Evolutionary conservation across 169 alveolate species (phyloP).

Genomic region (Eimeria maxima): DNA sequence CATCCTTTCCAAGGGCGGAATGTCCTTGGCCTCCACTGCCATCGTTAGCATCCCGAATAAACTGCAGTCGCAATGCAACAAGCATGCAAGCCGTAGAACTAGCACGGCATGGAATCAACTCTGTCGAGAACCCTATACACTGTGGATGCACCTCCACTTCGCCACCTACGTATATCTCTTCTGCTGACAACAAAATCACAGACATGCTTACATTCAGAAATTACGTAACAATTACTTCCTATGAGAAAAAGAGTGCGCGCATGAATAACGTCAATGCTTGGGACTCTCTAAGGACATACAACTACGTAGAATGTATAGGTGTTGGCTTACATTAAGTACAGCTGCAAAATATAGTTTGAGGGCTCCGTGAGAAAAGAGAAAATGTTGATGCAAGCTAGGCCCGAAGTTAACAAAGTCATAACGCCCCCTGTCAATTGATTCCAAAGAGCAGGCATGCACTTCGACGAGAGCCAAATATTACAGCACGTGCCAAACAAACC

Average conservation of each 20-base stretch:
- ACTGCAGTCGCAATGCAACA: conserved; percentile 44
- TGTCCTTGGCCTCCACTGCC: conserved; percentile 80
- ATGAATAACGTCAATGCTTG: background rate
- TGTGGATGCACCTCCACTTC: background rate
- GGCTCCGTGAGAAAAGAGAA: conserved; percentile 59
- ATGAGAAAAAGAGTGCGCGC: background rate
- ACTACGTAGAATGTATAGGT: background rate
- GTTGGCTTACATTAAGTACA: conserved; percentile 68
- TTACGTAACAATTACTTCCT: background rate
- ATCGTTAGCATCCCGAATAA: conserved; percentile 74
- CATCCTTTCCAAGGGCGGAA: conserved; percentile 68
- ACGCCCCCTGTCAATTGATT: conserved; percentile 52
- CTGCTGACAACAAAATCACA: background rate
- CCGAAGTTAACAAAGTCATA: conserved; percentile 24
- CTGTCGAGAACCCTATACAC: background rate
- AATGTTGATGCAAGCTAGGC: conserved; percentile 60
- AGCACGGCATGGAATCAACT: background rate
- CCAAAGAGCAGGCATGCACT: background rate
- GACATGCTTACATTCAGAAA: background rate
- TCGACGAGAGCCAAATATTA: no score
- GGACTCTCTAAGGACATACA: background rate
- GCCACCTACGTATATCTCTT: background rate
- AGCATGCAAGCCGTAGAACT: background rate
- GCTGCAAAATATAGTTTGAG: conserved; percentile 65
- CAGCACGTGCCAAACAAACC: no score